Evolutionary conservation across 331 rosid species (phyloP).

Genomic region (Pyrus hybrid): DNA sequence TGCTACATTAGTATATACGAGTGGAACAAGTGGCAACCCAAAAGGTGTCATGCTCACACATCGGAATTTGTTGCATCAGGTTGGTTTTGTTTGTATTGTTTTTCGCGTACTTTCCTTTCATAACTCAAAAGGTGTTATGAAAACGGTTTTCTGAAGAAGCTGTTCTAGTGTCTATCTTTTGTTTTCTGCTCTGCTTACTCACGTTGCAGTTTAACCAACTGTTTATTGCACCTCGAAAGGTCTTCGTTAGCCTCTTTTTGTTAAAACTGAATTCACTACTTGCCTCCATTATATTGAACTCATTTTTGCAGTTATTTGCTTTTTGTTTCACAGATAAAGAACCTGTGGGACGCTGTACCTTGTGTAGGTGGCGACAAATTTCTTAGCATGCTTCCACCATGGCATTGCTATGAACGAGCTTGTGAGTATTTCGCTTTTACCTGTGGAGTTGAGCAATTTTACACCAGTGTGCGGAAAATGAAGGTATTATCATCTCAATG

Average conservation of each 20-base stretch:
- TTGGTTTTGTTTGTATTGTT: constrained; percentile 4
- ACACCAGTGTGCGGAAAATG: constrained; percentile 73
- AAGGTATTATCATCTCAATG: constrained; percentile 45
- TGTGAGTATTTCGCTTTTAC: constrained; percentile 76
- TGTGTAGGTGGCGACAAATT: constrained; percentile 69
- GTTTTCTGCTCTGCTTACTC: not conserved
- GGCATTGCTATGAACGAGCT: constrained; percentile 99
- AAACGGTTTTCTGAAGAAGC: not conserved
- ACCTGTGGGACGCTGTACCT: constrained; percentile 65
- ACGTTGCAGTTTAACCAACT: not conserved
- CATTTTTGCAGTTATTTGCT: constrained; percentile 4
- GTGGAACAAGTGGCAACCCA: constrained; percentile 94
- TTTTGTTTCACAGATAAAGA: constrained; percentile 51
- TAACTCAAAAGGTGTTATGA: too few species aligned
- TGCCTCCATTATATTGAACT: not conserved
- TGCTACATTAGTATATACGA: constrained; percentile 85
- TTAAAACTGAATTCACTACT: constrained; percentile 8
- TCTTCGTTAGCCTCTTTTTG: not conserved
- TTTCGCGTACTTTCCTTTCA: not conserved
- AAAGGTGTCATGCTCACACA: constrained; percentile 95
- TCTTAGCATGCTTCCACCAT: constrained; percentile 88
- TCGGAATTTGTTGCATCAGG: constrained; percentile 91
- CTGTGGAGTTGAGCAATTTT: constrained; percentile 62
- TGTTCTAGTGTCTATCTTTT: not conserved
- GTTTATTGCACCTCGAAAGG: not conserved